phyloP scores from a whole-genome alignment of 129 eudicot genomes.

The Helianthus tuberosus region DNA sequence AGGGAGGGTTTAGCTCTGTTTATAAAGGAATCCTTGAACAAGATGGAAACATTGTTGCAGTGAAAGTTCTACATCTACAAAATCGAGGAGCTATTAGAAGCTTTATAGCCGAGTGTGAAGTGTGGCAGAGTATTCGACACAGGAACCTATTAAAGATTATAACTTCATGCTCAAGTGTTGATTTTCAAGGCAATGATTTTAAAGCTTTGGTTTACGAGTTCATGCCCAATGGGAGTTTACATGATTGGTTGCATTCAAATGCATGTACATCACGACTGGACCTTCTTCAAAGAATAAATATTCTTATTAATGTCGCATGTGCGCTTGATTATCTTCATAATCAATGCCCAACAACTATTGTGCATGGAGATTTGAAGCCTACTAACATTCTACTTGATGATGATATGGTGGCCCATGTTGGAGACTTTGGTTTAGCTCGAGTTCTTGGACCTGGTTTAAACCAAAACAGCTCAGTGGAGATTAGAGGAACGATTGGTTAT shows the following conservation, averaged over 20 bases:
- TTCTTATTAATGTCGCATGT: slow-evolving; percentile 4
- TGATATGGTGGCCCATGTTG: slow-evolving; percentile 23
- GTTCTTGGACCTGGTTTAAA: not conserved
- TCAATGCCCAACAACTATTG: not conserved
- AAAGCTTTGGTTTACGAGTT: slow-evolving; percentile 27
- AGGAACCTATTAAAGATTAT: slow-evolving; percentile 38
- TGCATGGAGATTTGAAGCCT: slow-evolving; percentile 27
- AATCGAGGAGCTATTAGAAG: slow-evolving; percentile 19
- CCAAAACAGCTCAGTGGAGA: not conserved
- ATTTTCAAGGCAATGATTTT: slow-evolving; percentile 14
- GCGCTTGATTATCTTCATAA: slow-evolving; percentile 30
- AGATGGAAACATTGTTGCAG: slow-evolving; percentile 19
- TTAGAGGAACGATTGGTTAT: slow-evolving; percentile 23
- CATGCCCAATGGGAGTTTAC: slow-evolving; percentile 30
- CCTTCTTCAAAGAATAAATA: slow-evolving; percentile 21
- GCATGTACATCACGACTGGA: not conserved
- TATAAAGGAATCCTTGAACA: slow-evolving; percentile 29
- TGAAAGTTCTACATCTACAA: slow-evolving; percentile 35
- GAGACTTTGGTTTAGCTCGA: slow-evolving; percentile 23
- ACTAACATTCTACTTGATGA: slow-evolving; percentile 18
- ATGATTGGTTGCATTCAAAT: slow-evolving; percentile 26
- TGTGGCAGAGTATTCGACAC: slow-evolving; percentile 27
- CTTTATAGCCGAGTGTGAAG: slow-evolving; percentile 33
- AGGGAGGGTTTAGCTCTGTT: slow-evolving; percentile 29
- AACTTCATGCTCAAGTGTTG: slow-evolving; percentile 37